Evolutionary conservation across 495 filamentous ascomycete species (phyloP).

Genomic region (Trichoderma asperelloides): DNA sequence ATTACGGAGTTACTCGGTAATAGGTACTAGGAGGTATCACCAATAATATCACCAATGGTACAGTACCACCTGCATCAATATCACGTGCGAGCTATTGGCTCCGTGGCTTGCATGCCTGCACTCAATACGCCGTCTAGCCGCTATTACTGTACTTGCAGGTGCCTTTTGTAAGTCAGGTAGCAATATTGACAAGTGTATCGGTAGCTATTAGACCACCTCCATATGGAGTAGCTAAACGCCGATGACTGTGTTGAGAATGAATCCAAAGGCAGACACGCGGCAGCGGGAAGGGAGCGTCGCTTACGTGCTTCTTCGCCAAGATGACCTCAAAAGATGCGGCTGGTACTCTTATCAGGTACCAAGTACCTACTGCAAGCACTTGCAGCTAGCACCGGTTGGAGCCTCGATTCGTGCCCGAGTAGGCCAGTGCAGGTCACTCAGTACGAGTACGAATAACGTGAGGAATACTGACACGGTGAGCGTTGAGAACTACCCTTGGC

Average conservation of each 20-base stretch:
- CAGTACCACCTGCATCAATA: neutral
- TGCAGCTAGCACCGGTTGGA: neutral
- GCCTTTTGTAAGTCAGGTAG: too few species aligned
- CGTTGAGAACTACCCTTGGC: neutral
- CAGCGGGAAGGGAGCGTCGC: neutral
- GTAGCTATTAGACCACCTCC: too few species aligned
- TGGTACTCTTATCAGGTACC: neutral
- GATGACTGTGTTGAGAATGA: neutral
- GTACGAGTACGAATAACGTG: neutral
- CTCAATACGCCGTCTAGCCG: too few species aligned
- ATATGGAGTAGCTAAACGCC: too few species aligned
- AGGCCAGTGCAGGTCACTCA: neutral
- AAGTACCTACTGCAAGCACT: neutral
- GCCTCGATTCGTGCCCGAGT: neutral
- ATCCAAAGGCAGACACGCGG: neutral
- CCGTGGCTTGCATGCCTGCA: neutral
- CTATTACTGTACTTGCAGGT: too few species aligned
- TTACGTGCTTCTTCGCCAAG: conserved; percentile 1
- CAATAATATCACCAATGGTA: neutral
- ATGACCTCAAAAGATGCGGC: neutral
- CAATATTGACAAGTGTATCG: too few species aligned
- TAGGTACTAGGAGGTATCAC: too few species aligned
- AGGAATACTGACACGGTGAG: neutral
- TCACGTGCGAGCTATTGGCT: neutral
- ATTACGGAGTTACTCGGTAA: neutral